Evolutionary conservation across 345 rosid species (phyloP).

Genomic region (Hibiscus mutabilis): DNA sequence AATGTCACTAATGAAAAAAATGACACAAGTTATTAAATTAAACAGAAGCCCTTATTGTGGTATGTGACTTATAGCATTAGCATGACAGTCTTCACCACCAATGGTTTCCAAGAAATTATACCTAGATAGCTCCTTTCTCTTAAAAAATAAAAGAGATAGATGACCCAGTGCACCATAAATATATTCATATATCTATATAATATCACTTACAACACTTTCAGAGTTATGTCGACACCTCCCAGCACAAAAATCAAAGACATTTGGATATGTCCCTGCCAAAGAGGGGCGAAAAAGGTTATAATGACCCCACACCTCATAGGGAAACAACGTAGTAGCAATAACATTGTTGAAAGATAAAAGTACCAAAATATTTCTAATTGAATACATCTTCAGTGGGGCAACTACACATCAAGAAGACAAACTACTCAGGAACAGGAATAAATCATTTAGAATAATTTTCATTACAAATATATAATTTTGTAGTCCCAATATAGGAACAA

Average conservation of each 20-base stretch:
- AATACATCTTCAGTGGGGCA: background rate
- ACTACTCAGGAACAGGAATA: background rate
- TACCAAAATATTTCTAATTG: background rate
- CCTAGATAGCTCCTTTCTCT: background rate
- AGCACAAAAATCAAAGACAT: conserved; percentile 85
- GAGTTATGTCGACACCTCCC: conserved; percentile 96
- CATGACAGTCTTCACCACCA: background rate
- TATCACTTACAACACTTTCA: conserved; percentile 72
- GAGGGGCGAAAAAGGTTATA: background rate
- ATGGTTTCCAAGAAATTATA: background rate
- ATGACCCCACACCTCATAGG: background rate
- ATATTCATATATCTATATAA: conserved; percentile 7
- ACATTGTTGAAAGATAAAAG: background rate
- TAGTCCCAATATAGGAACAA: background rate
- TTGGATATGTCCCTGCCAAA: conserved; percentile 54
- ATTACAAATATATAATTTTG: background rate
- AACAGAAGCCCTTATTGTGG: background rate
- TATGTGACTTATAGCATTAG: background rate
- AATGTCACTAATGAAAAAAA: background rate
- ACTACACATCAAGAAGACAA: background rate
- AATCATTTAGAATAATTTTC: background rate
- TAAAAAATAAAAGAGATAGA: background rate
- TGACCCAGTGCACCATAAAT: background rate
- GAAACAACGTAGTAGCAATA: background rate
- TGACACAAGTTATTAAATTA: background rate